phyloP scores from a whole-genome alignment of 805 yeast genomes.

The Candida dajiaensis region DNA sequence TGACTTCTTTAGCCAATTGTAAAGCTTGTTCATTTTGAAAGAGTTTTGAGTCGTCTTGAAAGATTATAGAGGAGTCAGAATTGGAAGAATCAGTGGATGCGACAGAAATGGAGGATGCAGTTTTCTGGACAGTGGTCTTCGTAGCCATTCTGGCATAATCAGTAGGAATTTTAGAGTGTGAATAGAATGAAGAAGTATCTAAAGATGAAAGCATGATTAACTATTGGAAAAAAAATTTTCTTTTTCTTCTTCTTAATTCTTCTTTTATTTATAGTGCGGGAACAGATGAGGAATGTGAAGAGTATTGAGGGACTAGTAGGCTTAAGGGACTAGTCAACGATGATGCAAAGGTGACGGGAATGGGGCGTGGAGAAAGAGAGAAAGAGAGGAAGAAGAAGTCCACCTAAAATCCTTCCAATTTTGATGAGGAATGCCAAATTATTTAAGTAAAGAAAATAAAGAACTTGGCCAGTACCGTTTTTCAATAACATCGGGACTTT shows the following conservation, averaged over 20 bases:
- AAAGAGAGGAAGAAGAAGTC: no score
- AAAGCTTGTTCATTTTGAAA: conserved; percentile 3
- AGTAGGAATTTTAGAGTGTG: conserved; percentile 4
- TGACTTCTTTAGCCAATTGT: conserved; percentile 6
- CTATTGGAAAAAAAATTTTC: no score
- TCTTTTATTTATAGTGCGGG: background rate
- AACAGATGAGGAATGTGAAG: background rate
- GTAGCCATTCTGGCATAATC: conserved; percentile 6
- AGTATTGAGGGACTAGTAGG: background rate
- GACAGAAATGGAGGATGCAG: background rate
- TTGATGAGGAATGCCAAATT: background rate
- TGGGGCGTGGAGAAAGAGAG: no score
- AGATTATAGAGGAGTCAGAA: conserved; percentile 18
- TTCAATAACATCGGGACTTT: background rate
- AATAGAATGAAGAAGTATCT: conserved; percentile 4
- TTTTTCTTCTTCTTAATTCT: no score
- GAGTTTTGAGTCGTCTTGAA: conserved; percentile 15
- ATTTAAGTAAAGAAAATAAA: background rate
- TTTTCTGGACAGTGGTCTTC: background rate
- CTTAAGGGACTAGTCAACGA: no score
- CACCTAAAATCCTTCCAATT: no score
- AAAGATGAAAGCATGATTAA: conserved; percentile 9
- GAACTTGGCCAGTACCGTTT: background rate
- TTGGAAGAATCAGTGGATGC: conserved; percentile 5
- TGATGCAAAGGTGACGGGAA: no score